Evolutionary conservation across 345 rosid genomes (phyloP), one percentile per base, ranked within the genome.

Genomic region (Eucalyptus polybractea): DNA sequence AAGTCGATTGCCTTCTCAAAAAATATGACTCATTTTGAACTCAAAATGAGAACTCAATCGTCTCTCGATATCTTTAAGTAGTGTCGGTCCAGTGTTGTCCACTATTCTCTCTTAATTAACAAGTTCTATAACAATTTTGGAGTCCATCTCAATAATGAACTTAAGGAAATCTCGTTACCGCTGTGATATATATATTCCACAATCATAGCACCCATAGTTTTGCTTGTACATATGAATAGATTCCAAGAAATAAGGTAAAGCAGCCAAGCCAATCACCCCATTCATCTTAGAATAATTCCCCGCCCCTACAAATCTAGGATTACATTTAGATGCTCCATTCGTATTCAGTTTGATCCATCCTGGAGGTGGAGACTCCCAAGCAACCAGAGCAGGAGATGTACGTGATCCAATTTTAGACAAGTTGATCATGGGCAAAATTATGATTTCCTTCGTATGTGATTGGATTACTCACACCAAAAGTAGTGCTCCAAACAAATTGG

Each of bases 251-350:
- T 25, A 25, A 58, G n/a, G 7, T 58, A 2, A 25, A 58, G 5
- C 14, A 2, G 7, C 29, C 65, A 58, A 58, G 65, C n/a, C 6
- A 58, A 11, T 58, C 2, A 58, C 65, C n/a, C n/a, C 65, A 24
- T 24, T 58, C 65, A 58, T 58, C 13, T 58, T 0, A 6, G n/a
- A 5, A 58, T 10, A 58, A 58, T 24, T 0, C 13, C 5, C 3
- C 3, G 0, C 7, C 29, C 65, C 6, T 24, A 0, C 3, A 24
- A 58, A 0, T 58, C 29, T 25, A 58, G 3, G 65, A 10, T 25
- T 58, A 58, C n/a, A 13, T 58, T 58, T 58, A 24, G 65, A 5
- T 11, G 6, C 13, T 58, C 65, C 65, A 58, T 58, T 1, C 3
- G 0, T 58, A 58, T 58, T 58, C 6, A 5, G 0, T 58, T 58